Conservation (phyloP, 495 filamentous ascomycete species). For the Penicillium diatomitis region DNA sequence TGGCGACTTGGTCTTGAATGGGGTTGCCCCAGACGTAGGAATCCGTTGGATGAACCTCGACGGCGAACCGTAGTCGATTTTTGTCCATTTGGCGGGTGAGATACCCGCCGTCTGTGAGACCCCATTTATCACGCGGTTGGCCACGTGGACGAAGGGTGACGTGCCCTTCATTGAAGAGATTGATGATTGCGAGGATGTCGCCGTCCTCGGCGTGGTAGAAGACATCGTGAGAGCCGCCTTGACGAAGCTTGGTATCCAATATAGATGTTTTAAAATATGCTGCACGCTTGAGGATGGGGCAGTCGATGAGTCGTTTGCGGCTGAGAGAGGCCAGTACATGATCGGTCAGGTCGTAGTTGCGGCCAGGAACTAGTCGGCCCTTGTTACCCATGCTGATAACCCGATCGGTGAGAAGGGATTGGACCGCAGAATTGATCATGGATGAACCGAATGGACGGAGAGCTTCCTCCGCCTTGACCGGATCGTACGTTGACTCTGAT, state of each 20-base stretch:
- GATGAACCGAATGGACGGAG: constrained; percentile 33
- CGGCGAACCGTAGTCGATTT: constrained; percentile 48
- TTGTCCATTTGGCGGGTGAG: constrained; percentile 63
- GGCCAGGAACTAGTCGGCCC: constrained; percentile 41
- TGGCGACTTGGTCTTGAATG: constrained; percentile 18
- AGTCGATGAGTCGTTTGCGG: constrained; percentile 36
- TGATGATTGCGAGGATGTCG: constrained; percentile 57
- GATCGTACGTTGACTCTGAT: constrained; percentile 38
- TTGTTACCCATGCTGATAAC: constrained; percentile 50
- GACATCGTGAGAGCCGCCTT: constrained; percentile 18
- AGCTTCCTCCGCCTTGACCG: constrained; percentile 30
- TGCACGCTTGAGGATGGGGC: constrained; percentile 42
- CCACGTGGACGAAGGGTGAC: constrained; percentile 47
- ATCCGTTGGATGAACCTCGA: constrained; percentile 47
- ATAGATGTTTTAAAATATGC: constrained; percentile 44
- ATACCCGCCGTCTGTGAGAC: constrained; percentile 64
- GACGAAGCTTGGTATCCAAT: constrained; percentile 46
- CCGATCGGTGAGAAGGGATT: constrained; percentile 48
- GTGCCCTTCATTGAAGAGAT: constrained; percentile 53
- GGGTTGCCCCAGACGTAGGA: constrained; percentile 55
- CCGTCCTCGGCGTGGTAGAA: constrained; percentile 46
- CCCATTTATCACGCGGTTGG: constrained; percentile 59
- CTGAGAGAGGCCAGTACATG: constrained; percentile 41
- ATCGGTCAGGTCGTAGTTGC: constrained; percentile 50
- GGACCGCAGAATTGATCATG: constrained; percentile 45